Conservation (phyloP, 2,329 filamentous ascomycete species). For the Didymella sp. region DNA sequence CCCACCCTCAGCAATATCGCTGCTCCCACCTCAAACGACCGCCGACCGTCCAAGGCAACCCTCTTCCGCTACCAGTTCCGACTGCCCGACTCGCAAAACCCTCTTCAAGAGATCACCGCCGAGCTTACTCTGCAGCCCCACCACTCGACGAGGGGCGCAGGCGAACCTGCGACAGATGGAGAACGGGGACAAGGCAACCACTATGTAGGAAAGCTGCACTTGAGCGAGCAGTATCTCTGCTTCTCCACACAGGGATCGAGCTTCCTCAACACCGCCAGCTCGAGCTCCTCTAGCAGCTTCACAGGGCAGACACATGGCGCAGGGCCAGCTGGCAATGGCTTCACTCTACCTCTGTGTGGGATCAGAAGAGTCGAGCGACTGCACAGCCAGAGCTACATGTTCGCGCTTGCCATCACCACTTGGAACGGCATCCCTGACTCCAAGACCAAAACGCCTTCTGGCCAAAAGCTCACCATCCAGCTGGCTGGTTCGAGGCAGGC, state of each 20-base stretch:
- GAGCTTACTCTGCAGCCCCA: conserved; percentile 84
- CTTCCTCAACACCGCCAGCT: conserved; percentile 81
- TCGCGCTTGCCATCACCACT: conserved; percentile 91
- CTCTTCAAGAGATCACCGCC: conserved; percentile 93
- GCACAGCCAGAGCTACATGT: conserved; percentile 90
- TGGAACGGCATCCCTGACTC: conserved; percentile 73
- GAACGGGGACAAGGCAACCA: conserved; percentile 70
- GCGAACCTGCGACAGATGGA: conserved; percentile 54
- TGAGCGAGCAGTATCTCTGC: conserved; percentile 94
- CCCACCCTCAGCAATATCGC: conserved; percentile 73
- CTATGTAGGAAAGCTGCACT: conserved; percentile 89
- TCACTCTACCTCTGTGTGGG: conserved; percentile 89
- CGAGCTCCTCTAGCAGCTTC: conserved; percentile 80
- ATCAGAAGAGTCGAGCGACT: conserved; percentile 91
- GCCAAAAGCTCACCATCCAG: conserved; percentile 89
- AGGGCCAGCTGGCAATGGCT: conserved; percentile 92
- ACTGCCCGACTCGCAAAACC: conserved; percentile 88
- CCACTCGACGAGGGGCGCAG: conserved; percentile 59
- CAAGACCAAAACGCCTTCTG: conserved; percentile 58
- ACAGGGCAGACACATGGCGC: conserved; percentile 92
- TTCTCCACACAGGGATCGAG: conserved; percentile 94
- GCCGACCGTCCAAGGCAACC: conserved; percentile 85
- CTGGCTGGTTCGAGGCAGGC: conserved; percentile 86
- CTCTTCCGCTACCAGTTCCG: conserved; percentile 97
- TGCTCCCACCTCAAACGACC: conserved; percentile 72